phyloP scores from a whole-genome alignment of 306 rosid species.

The Cyclanthera cordifolia region DNA sequence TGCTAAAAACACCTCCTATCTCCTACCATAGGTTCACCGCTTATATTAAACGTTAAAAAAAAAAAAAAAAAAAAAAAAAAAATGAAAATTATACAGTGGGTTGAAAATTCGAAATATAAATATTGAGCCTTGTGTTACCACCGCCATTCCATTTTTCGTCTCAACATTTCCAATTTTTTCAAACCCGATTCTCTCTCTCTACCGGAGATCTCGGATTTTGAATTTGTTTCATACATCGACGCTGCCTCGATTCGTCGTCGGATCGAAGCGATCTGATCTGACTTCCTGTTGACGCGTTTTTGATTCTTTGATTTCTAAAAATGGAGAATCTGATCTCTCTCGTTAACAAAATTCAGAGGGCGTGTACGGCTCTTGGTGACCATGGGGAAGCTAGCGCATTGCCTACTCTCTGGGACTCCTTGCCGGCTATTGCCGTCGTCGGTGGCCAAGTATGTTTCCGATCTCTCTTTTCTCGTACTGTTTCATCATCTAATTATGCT shows the following conservation, averaged over 20 bases:
- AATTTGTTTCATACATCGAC: background rate
- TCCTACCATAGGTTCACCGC: too few species aligned
- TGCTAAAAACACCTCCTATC: too few species aligned
- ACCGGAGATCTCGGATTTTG: slow-evolving; percentile 13
- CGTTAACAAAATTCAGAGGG: slow-evolving; percentile 90
- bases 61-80: background rate
- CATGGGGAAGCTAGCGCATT: slow-evolving; percentile 75
- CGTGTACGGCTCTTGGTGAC: slow-evolving; percentile 93
- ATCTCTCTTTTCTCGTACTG: slow-evolving; percentile 4
- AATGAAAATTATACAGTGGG: background rate
- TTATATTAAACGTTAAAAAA: too few species aligned
- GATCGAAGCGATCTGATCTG: slow-evolving; percentile 36
- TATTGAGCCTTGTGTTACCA: background rate
- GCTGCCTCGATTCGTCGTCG: slow-evolving; percentile 10
- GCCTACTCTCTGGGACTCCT: slow-evolving; percentile 92
- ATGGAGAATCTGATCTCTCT: slow-evolving; percentile 82
- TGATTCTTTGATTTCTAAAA: background rate
- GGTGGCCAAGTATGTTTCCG: slow-evolving; percentile 81
- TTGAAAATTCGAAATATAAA: background rate
- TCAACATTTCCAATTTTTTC: slow-evolving; percentile 11
- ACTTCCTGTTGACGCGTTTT: slow-evolving; percentile 8
- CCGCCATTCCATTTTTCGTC: background rate
- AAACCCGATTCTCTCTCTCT: slow-evolving; percentile 12
- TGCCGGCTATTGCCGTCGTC: slow-evolving; percentile 92
- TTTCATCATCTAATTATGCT: background rate